Conservation (phyloP, 2,329 filamentous ascomycete genomes). For the Cladophialophora carrionii region DNA sequence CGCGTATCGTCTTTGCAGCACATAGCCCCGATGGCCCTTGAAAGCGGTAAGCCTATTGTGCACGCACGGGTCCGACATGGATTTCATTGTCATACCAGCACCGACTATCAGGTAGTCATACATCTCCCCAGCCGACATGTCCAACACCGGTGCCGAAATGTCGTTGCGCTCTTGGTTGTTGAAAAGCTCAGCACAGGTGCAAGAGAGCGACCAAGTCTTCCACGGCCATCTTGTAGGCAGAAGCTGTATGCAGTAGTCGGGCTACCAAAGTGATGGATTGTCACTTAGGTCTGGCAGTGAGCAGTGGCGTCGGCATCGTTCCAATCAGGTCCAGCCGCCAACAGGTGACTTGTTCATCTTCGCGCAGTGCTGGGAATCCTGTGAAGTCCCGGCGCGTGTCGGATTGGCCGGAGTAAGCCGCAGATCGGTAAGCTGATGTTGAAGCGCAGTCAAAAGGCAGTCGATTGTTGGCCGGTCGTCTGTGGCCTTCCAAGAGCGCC, state of each 20-base stretch:
- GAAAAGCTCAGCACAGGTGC: not conserved
- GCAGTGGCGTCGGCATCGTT: not conserved
- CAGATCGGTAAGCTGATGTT: slow-evolving; percentile 16
- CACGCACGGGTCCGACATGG: not conserved
- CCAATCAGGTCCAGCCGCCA: slow-evolving; percentile 3
- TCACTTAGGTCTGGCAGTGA: slow-evolving; percentile 5
- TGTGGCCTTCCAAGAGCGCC: not conserved
- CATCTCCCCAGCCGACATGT: slow-evolving; percentile 17
- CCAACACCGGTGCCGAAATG: not conserved
- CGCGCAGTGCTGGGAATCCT: not conserved
- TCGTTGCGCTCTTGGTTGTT: not conserved
- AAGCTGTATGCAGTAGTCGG: not conserved
- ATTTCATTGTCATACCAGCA: slow-evolving; percentile 24
- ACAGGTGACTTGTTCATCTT: slow-evolving; percentile 9
- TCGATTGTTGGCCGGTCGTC: not conserved
- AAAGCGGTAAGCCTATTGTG: not conserved
- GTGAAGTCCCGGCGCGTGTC: not conserved
- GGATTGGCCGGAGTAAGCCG: slow-evolving; percentile 10
- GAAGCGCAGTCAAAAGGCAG: no score
- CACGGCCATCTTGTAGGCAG: slow-evolving; percentile 4
- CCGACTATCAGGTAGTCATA: slow-evolving; percentile 35
- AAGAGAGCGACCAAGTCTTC: not conserved
- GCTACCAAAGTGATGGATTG: slow-evolving; percentile 2
- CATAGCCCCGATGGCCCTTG: slow-evolving; percentile 35
- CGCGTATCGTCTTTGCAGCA: slow-evolving; percentile 37